These are phyloP conservation scores for Aspergillus funiculosus DNA, from an alignment of 495 filamentous ascomycete genomes.

Conservation along the genomic window DNA sequence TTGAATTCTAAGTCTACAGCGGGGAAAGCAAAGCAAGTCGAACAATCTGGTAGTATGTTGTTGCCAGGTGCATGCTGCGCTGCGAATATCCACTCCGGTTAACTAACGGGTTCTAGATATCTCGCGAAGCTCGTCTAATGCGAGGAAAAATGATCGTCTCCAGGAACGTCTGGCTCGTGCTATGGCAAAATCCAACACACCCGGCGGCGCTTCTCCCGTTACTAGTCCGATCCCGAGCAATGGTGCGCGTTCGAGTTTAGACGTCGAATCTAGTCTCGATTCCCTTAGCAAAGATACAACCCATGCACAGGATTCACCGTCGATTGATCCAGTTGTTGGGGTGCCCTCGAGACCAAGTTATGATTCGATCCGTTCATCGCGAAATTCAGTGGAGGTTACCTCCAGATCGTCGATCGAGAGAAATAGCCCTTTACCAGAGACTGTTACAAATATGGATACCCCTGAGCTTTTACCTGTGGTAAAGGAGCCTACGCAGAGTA, in stretches of 20 bases:
- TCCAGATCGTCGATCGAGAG: neutral
- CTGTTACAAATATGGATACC: neutral
- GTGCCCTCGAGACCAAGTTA: slow-evolving; percentile 25
- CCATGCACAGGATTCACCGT: slow-evolving; percentile 7
- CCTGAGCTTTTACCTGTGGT: neutral
- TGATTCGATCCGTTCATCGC: slow-evolving; percentile 29
- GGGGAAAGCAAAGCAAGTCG: slow-evolving; percentile 20
- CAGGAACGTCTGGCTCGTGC: slow-evolving; percentile 80
- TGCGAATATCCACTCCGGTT: neutral
- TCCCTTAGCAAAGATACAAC: slow-evolving; percentile 19
- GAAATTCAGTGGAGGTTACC: neutral
- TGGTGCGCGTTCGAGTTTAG: slow-evolving; percentile 36
- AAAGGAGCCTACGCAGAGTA: slow-evolving; percentile 14
- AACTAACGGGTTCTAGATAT: slow-evolving; percentile 35
- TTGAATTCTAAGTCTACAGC: slow-evolving; percentile 20
- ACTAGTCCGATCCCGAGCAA: slow-evolving; percentile 33
- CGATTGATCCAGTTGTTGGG: neutral
- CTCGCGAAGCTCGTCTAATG: slow-evolving; percentile 47
- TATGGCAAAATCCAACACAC: slow-evolving; percentile 42
- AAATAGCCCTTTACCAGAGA: neutral
- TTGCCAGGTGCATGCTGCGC: too few relatives aligned
- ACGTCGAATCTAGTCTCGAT: slow-evolving; percentile 28
- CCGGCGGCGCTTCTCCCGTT: slow-evolving; percentile 25
- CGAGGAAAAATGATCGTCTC: slow-evolving; percentile 65
- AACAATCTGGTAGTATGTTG: slow-evolving; percentile 23